These are phyloP conservation scores for Zostera marina DNA, from an alignment of 116 monocot species.

Conservation along the genomic window DNA sequence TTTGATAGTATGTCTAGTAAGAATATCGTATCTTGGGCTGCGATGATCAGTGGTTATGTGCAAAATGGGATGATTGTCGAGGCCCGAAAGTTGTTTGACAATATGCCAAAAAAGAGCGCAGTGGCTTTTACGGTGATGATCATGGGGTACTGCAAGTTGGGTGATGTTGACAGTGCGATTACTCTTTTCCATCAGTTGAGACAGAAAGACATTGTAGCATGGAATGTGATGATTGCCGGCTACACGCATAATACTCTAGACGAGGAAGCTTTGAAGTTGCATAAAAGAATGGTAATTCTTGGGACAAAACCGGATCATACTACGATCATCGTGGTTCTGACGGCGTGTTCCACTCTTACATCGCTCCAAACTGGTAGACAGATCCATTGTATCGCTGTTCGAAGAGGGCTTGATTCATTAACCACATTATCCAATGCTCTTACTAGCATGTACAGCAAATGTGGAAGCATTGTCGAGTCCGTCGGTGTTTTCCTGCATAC, in stretches of 20 bases:
- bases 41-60: constrained; percentile 23
- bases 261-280: constrained; percentile 51
- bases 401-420: constrained; percentile 32
- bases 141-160: constrained; percentile 14
- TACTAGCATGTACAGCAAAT: constrained; percentile 86
- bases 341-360: constrained; percentile 60
- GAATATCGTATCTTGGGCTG: constrained; percentile 18
- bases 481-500: constrained; percentile 24
- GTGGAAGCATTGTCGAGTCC: constrained; percentile 55
- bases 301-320: constrained; percentile 59
- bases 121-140: constrained; percentile 17
- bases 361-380: constrained; percentile 49
- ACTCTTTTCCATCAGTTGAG: constrained; percentile 10
- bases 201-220: constrained; percentile 57
- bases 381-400: constrained; percentile 44
- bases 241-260: constrained; percentile 51
- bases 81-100: constrained; percentile 7
- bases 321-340: constrained; percentile 43
- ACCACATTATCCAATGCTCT: constrained; percentile 51
- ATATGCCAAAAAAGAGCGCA: constrained; percentile 13
- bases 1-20: constrained; percentile 38
- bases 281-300: constrained; percentile 31
- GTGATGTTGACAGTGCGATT: constrained; percentile 12
- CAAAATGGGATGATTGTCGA: constrained; percentile 15
- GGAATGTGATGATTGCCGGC: constrained; percentile 86